A percentile compares a stretch with the other conserved stretches of the same genome.
Evolutionary conservation across 768 basidiomycete genomes (phyloP).

Genomic region (Leccinum aurantiacum): DNA sequence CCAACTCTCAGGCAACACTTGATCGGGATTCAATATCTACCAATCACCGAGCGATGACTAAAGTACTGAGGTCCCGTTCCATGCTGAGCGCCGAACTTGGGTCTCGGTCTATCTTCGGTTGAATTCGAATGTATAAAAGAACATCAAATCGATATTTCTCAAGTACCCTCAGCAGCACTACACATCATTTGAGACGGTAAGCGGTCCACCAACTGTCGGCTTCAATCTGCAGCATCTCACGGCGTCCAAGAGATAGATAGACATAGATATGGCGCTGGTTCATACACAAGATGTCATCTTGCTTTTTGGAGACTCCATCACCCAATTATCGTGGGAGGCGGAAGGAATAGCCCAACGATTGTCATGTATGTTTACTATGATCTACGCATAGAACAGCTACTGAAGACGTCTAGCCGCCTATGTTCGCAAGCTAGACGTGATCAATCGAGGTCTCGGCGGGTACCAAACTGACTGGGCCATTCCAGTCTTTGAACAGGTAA

Average conservation of each 20-base stretch:
- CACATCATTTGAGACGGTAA: background rate
- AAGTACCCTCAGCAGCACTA: background rate
- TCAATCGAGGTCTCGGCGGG: slow-evolving; percentile 82
- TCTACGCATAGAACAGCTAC: background rate
- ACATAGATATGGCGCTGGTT: slow-evolving; percentile 48
- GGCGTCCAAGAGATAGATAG: background rate
- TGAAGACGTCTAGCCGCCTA: slow-evolving; percentile 57
- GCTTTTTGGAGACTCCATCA: slow-evolving; percentile 82
- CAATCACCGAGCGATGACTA: background rate
- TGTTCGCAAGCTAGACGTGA: slow-evolving; percentile 75
- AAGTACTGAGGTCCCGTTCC: background rate
- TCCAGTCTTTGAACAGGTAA: slow-evolving; percentile 74
- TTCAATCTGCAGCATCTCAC: background rate
- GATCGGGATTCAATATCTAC: background rate
- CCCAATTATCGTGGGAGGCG: slow-evolving; percentile 61
- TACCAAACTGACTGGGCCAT: slow-evolving; percentile 89
- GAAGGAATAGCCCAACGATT: slow-evolving; percentile 70
- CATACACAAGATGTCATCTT: slow-evolving; percentile 62
- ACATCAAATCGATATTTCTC: background rate
- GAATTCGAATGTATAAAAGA: background rate
- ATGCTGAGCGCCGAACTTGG: background rate
- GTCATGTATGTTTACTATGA: slow-evolving; percentile 32
- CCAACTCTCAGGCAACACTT: background rate
- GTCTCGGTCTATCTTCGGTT: background rate
- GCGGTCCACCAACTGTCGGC: background rate